phyloP scores from a whole-genome alignment of 805 yeast genomes.

The Candida ulmi region DNA sequence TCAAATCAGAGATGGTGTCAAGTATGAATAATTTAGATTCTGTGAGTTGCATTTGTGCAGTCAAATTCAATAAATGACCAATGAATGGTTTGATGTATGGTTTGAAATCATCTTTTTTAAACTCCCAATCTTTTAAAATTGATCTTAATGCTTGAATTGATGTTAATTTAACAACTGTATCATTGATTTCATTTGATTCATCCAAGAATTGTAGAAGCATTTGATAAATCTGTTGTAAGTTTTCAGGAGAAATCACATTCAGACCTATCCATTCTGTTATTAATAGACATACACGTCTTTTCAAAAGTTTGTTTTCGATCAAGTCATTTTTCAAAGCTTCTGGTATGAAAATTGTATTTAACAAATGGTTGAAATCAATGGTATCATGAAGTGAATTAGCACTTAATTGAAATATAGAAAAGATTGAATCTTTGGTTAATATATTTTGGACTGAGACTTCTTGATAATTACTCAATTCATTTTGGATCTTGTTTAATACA shows the following conservation, averaged over 20 bases:
- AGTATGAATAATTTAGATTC: slow-evolving; percentile 76
- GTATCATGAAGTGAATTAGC: slow-evolving; percentile 57
- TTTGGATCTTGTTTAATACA: slow-evolving; percentile 53
- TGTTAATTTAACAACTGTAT: slow-evolving; percentile 75
- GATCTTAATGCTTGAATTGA: slow-evolving; percentile 64
- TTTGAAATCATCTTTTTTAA: slow-evolving; percentile 58
- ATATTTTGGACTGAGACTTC: slow-evolving; percentile 39
- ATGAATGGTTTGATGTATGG: slow-evolving; percentile 58
- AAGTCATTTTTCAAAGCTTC: slow-evolving; percentile 37
- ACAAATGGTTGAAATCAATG: slow-evolving; percentile 63
- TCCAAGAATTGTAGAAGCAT: slow-evolving; percentile 47
- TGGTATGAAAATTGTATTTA: slow-evolving; percentile 61
- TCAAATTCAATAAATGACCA: slow-evolving; percentile 44
- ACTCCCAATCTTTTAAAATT: slow-evolving; percentile 83
- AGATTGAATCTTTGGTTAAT: slow-evolving; percentile 69
- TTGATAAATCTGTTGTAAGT: slow-evolving; percentile 53
- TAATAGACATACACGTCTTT: slow-evolving; percentile 72
- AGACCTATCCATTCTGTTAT: slow-evolving; percentile 78
- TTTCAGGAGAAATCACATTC: slow-evolving; percentile 48
- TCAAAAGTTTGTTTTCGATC: slow-evolving; percentile 56
- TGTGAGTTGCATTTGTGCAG: slow-evolving; percentile 44
- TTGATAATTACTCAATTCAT: slow-evolving; percentile 28
- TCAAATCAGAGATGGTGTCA: slow-evolving; percentile 57
- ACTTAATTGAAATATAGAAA: slow-evolving; percentile 79
- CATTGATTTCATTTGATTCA: slow-evolving; percentile 44